Conservation (phyloP, 202 grass and related monocot species). For the Alloteropsis angusta region DNA sequence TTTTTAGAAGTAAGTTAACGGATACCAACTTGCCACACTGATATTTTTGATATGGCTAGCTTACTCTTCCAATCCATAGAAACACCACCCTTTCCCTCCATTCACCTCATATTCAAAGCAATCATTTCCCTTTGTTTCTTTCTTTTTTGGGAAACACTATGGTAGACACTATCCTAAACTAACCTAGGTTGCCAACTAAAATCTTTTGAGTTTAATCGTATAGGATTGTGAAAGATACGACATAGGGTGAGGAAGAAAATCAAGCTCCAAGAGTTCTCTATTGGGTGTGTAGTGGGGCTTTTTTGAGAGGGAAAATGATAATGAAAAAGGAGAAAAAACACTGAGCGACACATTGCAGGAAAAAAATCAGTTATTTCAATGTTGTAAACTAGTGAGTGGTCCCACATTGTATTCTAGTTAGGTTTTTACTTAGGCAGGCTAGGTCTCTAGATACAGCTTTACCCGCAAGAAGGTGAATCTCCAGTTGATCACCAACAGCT, state of each 20-base stretch:
- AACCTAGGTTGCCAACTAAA: not conserved
- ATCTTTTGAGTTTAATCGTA: not conserved
- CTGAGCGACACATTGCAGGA: too few species aligned
- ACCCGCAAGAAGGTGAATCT: slow-evolving; percentile 29
- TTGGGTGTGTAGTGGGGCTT: not conserved
- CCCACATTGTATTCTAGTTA: not conserved
- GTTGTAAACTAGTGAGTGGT: too few species aligned
- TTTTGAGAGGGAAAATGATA: too few species aligned
- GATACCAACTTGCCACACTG: not conserved
- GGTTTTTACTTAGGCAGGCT: not conserved
- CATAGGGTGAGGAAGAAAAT: not conserved
- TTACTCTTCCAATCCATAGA: not conserved
- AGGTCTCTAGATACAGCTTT: not conserved
- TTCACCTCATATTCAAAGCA: not conserved
- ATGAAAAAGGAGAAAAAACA: too few species aligned
- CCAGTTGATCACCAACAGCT: slow-evolving; percentile 23
- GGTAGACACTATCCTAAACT: not conserved
- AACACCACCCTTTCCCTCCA: not conserved
- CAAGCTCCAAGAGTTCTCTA: too few species aligned
- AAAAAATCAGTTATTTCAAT: too few species aligned
- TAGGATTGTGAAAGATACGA: not conserved
- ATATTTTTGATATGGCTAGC: not conserved
- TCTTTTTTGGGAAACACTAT: not conserved
- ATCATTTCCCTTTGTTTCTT: too few species aligned
- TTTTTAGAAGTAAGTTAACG: too few species aligned